Conservation (phyloP, 768 basidiomycete species). For the Trametes coccinea region DNA sequence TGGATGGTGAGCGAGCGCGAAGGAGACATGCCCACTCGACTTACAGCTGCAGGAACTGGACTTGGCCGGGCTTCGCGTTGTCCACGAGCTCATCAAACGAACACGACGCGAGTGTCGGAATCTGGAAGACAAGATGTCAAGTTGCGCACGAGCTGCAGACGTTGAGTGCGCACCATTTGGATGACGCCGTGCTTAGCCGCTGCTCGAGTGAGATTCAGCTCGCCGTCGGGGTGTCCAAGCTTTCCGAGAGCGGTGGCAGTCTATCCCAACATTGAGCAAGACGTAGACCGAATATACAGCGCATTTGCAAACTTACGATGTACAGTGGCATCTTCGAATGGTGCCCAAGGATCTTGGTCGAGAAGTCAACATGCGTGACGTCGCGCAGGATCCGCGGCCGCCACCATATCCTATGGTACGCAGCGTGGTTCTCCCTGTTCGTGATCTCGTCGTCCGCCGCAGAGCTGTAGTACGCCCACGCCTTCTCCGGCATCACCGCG, state of each 20-base stretch:
- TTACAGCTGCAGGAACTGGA: slow-evolving; percentile 84
- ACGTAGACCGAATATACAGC: not conserved
- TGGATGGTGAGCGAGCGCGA: not conserved
- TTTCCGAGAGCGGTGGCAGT: slow-evolving; percentile 91
- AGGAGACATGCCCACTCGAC: not conserved
- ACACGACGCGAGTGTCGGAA: slow-evolving; percentile 93
- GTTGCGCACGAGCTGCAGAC: not conserved
- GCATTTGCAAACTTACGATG: slow-evolving; percentile 23
- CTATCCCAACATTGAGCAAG: slow-evolving; percentile 10
- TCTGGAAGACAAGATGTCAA: slow-evolving; percentile 44
- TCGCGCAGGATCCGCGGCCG: slow-evolving; percentile 57
- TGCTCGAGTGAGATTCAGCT: slow-evolving; percentile 86
- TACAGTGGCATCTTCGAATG: slow-evolving; percentile 79
- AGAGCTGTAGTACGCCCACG: slow-evolving; percentile 95
- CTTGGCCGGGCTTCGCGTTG: slow-evolving; percentile 74
- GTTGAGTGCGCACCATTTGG: slow-evolving; percentile 55
- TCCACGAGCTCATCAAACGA: slow-evolving; percentile 96
- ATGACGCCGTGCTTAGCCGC: slow-evolving; percentile 78
- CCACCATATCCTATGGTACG: slow-evolving; percentile 73
- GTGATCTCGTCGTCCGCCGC: slow-evolving; percentile 96
- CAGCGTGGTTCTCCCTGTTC: slow-evolving; percentile 82
- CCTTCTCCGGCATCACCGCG: slow-evolving; percentile 77
- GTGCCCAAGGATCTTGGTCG: slow-evolving; percentile 78
- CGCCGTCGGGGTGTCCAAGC: slow-evolving; percentile 94
- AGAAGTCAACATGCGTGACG: slow-evolving; percentile 83